Percentiles rank a stretch among this genome's conserved stretches.
Conservation (phyloP, 2,329 filamentous ascomycete species). For the Colletotrichum sojae region DNA sequence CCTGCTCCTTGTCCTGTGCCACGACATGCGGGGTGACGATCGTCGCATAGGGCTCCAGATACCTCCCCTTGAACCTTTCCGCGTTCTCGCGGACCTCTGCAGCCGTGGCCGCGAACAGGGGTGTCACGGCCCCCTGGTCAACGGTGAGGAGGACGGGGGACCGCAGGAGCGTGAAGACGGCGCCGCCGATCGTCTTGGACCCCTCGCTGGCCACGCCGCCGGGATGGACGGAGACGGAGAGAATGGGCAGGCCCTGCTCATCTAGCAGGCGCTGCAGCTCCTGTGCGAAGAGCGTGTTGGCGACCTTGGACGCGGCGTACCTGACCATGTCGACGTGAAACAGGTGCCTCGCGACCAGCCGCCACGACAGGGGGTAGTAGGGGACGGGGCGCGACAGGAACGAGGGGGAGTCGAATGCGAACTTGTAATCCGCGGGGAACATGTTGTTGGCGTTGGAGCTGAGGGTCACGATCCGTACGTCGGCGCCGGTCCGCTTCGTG, state of each 20-base stretch:
- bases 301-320: conserved; percentile 45
- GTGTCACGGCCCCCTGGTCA: conserved; percentile 40
- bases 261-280: conserved; percentile 44
- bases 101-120: conserved; percentile 43
- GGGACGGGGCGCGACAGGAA: conserved; percentile 34
- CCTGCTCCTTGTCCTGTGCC: conserved; percentile 32
- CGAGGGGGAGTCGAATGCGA: conserved; percentile 41
- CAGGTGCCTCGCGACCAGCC: conserved; percentile 20
- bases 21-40: conserved; percentile 35
- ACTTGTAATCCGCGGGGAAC: conserved; percentile 41
- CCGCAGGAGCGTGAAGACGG: conserved; percentile 30
- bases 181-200: conserved; percentile 12
- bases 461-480: conserved; percentile 47
- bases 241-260: conserved; percentile 34
- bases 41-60: conserved; percentile 41
- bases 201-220: conserved; percentile 40
- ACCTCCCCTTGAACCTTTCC: conserved; percentile 41
- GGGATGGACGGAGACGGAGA: conserved; percentile 42
- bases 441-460: conserved; percentile 42
- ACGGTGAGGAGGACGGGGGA: conserved; percentile 21
- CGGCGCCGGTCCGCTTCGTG: conserved; percentile 31
- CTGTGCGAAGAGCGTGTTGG: conserved; percentile 43
- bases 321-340: conserved; percentile 44
- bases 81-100: conserved; percentile 30
- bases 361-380: conserved; percentile 40